A percentile compares a stretch with the other conserved stretches of the same genome.
phyloP scores from a whole-genome alignment of 768 basidiomycete genomes.

The Lactarius vividus region DNA sequence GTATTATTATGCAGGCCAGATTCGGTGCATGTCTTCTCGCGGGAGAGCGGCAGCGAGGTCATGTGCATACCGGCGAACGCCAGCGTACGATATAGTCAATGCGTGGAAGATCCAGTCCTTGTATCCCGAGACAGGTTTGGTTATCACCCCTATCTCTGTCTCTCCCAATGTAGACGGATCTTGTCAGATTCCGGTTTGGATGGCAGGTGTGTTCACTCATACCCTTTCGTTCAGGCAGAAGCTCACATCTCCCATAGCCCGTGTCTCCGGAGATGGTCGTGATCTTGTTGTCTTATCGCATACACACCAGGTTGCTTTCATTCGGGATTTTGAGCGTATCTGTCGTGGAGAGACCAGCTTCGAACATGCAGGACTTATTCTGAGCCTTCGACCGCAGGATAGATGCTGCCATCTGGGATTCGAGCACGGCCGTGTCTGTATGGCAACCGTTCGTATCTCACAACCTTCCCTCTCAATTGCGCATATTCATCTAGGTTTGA shows the following conservation, averaged over 20 bases:
- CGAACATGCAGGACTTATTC: background rate
- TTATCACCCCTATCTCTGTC: background rate
- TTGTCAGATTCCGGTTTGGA: background rate
- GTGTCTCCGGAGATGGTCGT: slow-evolving; percentile 37
- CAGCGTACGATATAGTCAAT: background rate
- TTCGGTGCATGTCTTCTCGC: background rate
- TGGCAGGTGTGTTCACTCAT: slow-evolving; percentile 4
- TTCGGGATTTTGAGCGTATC: slow-evolving; percentile 36
- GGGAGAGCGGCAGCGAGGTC: slow-evolving; percentile 34
- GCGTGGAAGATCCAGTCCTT: slow-evolving; percentile 4
- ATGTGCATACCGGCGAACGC: slow-evolving; percentile 50
- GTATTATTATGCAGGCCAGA: slow-evolving; percentile 53
- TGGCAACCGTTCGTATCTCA: slow-evolving; percentile 11
- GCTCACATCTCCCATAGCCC: slow-evolving; percentile 31
- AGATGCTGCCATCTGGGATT: slow-evolving; percentile 1
- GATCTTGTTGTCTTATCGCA: slow-evolving; percentile 34
- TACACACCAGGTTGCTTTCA: slow-evolving; percentile 32
- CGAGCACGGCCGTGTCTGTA: slow-evolving; percentile 12
- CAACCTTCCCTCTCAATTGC: background rate
- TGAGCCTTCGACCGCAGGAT: background rate
- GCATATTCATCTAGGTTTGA: background rate
- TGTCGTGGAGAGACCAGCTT: slow-evolving; percentile 8
- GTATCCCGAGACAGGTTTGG: background rate
- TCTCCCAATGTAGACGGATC: background rate
- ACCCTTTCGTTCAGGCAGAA: background rate